Evolutionary conservation across 495 filamentous ascomycete genomes (phyloP).

Genomic region (Amniculicola lignicola): DNA sequence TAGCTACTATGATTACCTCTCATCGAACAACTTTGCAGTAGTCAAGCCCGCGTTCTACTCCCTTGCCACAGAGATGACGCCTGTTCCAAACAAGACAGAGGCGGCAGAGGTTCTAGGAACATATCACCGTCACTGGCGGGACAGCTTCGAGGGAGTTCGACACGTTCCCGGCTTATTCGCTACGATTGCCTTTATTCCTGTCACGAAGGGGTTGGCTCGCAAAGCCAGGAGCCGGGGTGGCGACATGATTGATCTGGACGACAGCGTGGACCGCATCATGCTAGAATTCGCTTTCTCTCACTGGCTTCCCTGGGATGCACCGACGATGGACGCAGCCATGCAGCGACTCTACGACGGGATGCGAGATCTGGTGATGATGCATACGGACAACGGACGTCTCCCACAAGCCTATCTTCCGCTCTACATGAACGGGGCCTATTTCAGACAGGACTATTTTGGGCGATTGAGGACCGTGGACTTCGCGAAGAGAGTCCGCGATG

Average conservation of each 20-base stretch:
- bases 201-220: slow-evolving; percentile 50
- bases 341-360: slow-evolving; percentile 48
- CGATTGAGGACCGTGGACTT: slow-evolving; percentile 49
- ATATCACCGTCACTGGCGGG: slow-evolving; percentile 54
- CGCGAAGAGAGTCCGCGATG: slow-evolving; percentile 45
- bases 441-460: slow-evolving; percentile 58
- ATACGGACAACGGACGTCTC: slow-evolving; percentile 25
- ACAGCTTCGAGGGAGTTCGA: slow-evolving; percentile 42
- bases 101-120: slow-evolving; percentile 46
- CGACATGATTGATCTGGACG: slow-evolving; percentile 53
- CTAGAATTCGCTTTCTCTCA: slow-evolving; percentile 59
- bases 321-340: slow-evolving; percentile 50
- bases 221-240: slow-evolving; percentile 50
- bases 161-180: slow-evolving; percentile 49
- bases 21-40: slow-evolving; percentile 30
- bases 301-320: slow-evolving; percentile 44
- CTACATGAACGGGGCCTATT: slow-evolving; percentile 61
- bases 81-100: slow-evolving; percentile 47
- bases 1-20: slow-evolving; percentile 52
- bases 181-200: slow-evolving; percentile 56
- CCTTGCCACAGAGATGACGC: slow-evolving; percentile 57
- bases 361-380: slow-evolving; percentile 4
- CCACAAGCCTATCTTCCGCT: slow-evolving; percentile 55
- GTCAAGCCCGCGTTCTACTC: slow-evolving; percentile 48
- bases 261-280: slow-evolving; percentile 53